Evolutionary conservation across 2,329 filamentous ascomycete genomes (phyloP), one percentile per base, ranked within the genome.

Genomic region (Cladosporium sp.): DNA sequence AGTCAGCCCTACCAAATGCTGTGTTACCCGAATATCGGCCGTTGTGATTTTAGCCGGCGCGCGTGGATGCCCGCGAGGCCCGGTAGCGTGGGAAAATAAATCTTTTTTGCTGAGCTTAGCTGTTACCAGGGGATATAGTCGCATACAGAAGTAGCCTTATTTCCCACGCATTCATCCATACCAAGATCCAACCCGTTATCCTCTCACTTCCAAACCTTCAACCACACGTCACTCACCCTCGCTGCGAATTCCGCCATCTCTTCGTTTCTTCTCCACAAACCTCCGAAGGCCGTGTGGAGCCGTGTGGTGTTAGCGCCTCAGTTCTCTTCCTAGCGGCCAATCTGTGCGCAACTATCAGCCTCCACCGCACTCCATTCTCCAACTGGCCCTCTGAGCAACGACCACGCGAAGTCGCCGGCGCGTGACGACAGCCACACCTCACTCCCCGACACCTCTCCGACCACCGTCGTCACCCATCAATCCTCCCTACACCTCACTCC

Each of bases 291-390:
- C 30, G 18, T 27, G 43, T 48, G 45, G 45, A 48, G 38, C 36
- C 7, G 7, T 16, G 15, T 19, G 20, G 22, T 16, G 33, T 16
- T 47, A 47, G 43, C 43, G 43, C 22, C 20, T 29, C 9, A 20
- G 43, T 47, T 39, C 22, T 48, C 27, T 18, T 32, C 36, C 43
- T 48, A 48, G 45, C 45, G 45, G 45, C 45, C 43, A 47, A 47
- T 47, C 43, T 47, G 43, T 47, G 43, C 43, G 43, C 43, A 15
- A 22, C 45, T 35, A 27, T 25, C 18, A 39, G 38, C 45, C 35
- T 39, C 43, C 36, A 48, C 36, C 45, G 43, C 43, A 38, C 36
- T 40, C 45, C 43, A 48, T 36, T 29, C 36, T 19, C 20, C 45
- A 40, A 18, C 45, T 27, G 32, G 35, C 13, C 29, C 36, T 38